Conservation (phyloP, 441 rosid genomes). For the Viola pubescens region DNA sequence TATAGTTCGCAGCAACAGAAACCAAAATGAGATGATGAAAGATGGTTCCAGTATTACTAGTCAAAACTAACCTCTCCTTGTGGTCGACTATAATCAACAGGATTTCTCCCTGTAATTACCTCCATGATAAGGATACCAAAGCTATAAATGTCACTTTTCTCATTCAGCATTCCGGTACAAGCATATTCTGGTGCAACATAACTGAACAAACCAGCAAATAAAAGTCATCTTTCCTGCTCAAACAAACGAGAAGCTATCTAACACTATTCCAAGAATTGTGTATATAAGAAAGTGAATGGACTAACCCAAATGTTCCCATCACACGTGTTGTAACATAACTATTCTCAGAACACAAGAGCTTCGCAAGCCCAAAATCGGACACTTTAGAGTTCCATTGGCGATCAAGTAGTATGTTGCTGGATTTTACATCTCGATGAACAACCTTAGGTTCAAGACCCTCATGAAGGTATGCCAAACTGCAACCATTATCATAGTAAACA, state of each 20-base stretch:
- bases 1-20: constrained; percentile 6
- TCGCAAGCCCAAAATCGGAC: constrained; percentile 96
- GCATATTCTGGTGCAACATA: constrained; percentile 99
- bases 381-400: constrained; percentile 84
- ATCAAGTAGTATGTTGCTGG: constrained; percentile 84
- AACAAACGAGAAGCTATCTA: neutral
- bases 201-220: constrained; percentile 26
- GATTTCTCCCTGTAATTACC: constrained; percentile 78
- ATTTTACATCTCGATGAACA: constrained; percentile 88
- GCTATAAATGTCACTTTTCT: constrained; percentile 90
- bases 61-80: constrained; percentile 66
- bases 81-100: constrained; percentile 83
- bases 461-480: constrained; percentile 91
- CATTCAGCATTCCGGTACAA: constrained; percentile 94
- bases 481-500: constrained; percentile 10
- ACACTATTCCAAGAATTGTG: neutral
- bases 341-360: constrained; percentile 77
- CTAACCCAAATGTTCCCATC: constrained; percentile 98
- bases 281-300: constrained; percentile 13
- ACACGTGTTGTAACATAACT: constrained; percentile 91
- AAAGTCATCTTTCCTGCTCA: constrained; percentile 13
- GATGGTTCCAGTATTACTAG: neutral
- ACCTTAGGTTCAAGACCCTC: constrained; percentile 99
- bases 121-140: constrained; percentile 93
- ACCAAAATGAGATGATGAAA: neutral